Evolutionary conservation across 2,329 filamentous ascomycete genomes (phyloP).

Genomic region (Microsporum canis): DNA sequence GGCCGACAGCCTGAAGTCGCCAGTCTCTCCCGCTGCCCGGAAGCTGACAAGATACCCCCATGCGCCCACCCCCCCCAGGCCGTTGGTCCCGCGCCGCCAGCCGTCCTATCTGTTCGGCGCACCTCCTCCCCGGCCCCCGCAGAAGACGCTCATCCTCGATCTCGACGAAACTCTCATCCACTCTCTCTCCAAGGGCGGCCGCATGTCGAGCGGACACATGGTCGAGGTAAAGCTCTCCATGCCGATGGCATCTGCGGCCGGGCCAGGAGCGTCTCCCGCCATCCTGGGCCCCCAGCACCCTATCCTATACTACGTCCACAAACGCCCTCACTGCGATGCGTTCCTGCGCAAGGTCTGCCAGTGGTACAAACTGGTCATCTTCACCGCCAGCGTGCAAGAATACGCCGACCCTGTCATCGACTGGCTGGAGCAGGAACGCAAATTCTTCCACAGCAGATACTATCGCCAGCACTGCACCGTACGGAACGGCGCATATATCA

Average conservation of each 20-base stretch:
- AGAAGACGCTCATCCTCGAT: conserved; percentile 91
- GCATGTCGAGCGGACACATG: conserved; percentile 97
- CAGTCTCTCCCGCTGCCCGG: conserved; percentile 62
- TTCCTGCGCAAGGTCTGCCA: conserved; percentile 90
- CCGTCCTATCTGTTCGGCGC: conserved; percentile 63
- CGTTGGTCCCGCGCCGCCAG: conserved; percentile 76
- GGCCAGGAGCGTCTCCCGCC: conserved; percentile 48
- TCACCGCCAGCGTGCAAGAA: conserved; percentile 95
- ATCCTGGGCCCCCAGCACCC: conserved; percentile 68
- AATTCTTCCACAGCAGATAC: conserved; percentile 87
- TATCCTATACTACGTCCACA: conserved; percentile 97
- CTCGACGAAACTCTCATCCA: conserved; percentile 96
- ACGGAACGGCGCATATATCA: conserved; percentile 92
- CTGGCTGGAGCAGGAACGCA: conserved; percentile 92
- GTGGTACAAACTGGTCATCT: conserved; percentile 96
- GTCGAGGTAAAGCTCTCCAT: conserved; percentile 74
- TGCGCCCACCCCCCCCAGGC: conserved; percentile 76
- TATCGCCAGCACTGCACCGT: conserved; percentile 97
- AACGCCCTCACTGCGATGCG: conserved; percentile 91
- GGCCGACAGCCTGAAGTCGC: conserved; percentile 77
- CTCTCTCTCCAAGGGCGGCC: conserved; percentile 90
- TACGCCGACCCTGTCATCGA: conserved; percentile 98
- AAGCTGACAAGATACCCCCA: conserved; percentile 81
- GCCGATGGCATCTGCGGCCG: conserved; percentile 29
- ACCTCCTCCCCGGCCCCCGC: conserved; percentile 41